A percentile compares a stretch with the other conserved stretches of the same genome.
Conservation (phyloP, 2,329 filamentous ascomycete species). For the Curvularia sp. region DNA sequence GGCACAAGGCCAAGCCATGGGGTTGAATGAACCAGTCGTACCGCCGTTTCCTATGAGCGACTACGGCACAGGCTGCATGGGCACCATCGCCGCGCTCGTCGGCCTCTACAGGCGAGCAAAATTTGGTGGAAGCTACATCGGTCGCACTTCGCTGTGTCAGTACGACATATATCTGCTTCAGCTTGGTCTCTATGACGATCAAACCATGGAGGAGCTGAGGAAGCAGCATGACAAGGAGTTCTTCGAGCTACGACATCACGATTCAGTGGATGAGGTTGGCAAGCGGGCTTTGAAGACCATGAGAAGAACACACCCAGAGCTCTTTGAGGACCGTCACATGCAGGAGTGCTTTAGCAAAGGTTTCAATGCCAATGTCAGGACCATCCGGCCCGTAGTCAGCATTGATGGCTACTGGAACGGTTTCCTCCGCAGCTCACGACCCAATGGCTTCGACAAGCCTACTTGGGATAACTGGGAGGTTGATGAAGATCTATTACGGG, state of each 20-base stretch:
- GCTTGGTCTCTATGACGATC: conserved; percentile 63
- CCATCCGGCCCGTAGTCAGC: conserved; percentile 55
- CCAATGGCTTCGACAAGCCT: conserved; percentile 60
- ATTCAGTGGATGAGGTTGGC: conserved; percentile 71
- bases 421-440: conserved; percentile 57
- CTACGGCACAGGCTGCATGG: conserved; percentile 76
- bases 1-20: conserved; percentile 69
- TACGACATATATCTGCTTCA: conserved; percentile 72
- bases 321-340: conserved; percentile 59
- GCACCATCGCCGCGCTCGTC: conserved; percentile 69
- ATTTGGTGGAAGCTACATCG: conserved; percentile 70
- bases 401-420: conserved; percentile 59
- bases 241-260: conserved; percentile 63
- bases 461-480: conserved; percentile 58
- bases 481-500: conserved; percentile 48
- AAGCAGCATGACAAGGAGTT: conserved; percentile 61
- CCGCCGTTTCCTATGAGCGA: conserved; percentile 67
- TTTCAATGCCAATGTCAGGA: conserved; percentile 55
- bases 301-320: conserved; percentile 60
- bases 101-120: conserved; percentile 69
- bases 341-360: conserved; percentile 58
- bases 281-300: conserved; percentile 64
- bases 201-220: conserved; percentile 61
- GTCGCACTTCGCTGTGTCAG: conserved; percentile 69
- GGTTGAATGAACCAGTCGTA: conserved; percentile 67